These are phyloP conservation scores for Aureobasidium leucospermi DNA, from an alignment of 2,329 filamentous ascomycete genomes.

Conservation along the genomic window DNA sequence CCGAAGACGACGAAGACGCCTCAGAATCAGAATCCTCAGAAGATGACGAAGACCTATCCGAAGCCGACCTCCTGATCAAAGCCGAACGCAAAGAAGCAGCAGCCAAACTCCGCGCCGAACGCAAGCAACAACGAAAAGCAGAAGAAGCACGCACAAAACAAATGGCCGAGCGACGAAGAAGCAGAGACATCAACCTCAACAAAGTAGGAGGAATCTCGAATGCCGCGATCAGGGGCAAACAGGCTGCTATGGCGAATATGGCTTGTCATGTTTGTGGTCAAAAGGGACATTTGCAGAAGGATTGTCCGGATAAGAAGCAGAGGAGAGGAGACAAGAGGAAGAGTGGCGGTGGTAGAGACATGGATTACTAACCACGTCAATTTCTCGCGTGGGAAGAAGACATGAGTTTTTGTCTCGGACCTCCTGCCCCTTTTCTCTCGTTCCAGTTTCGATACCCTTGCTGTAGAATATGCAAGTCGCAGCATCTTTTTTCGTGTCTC, in stretches of 20 bases:
- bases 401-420: too few species aligned
- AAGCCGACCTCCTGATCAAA: conserved; percentile 37
- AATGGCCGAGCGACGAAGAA: conserved; percentile 52
- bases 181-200: conserved; percentile 62
- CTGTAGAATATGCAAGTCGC: too few species aligned
- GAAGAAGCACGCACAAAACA: conserved; percentile 44
- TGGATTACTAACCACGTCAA: background rate
- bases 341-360: background rate
- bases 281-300: conserved; percentile 51
- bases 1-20: conserved; percentile 24
- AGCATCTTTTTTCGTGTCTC: too few species aligned
- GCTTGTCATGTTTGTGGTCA: conserved; percentile 57
- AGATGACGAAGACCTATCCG: conserved; percentile 21
- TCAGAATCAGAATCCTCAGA: conserved; percentile 29
- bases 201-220: conserved; percentile 49
- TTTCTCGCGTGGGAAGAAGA: too few species aligned
- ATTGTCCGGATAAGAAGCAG: conserved; percentile 41
- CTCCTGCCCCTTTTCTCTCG: too few species aligned
- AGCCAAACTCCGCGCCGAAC: conserved; percentile 35
- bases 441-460: too few species aligned
- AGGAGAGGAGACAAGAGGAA: background rate
- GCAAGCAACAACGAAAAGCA: conserved; percentile 41
- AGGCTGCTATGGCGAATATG: conserved; percentile 25
- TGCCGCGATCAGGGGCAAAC: conserved; percentile 30
- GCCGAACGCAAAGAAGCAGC: conserved; percentile 39